Percentiles rank a stretch among this genome's conserved stretches.
Conservation (phyloP, 2,329 filamentous ascomycete species). For the Incumbomyces lentus region DNA sequence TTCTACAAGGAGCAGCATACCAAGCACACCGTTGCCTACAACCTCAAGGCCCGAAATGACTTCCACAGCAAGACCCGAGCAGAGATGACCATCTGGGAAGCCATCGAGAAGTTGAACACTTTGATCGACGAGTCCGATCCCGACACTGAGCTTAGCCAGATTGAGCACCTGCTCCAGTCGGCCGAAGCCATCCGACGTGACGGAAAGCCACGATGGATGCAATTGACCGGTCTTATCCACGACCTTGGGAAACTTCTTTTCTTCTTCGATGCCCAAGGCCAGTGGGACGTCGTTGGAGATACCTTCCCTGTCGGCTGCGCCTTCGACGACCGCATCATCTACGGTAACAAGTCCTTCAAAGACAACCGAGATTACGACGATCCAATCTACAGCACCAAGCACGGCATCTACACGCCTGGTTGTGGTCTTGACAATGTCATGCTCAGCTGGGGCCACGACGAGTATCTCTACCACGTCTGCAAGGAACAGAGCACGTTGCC, state of each 20-base stretch:
- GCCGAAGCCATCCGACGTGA: constrained; percentile 84
- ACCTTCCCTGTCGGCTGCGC: constrained; percentile 38
- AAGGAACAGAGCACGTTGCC: constrained; percentile 73
- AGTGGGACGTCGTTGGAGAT: constrained; percentile 82
- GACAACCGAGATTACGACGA: constrained; percentile 65
- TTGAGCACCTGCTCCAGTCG: constrained; percentile 78
- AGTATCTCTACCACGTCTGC: constrained; percentile 78
- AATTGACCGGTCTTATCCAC: constrained; percentile 38
- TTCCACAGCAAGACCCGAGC: constrained; percentile 59
- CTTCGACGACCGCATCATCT: constrained; percentile 63
- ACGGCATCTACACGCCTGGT: constrained; percentile 68
- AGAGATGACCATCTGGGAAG: constrained; percentile 79
- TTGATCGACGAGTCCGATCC: constrained; percentile 86
- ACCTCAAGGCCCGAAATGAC: constrained; percentile 64
- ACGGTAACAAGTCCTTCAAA: constrained; percentile 61
- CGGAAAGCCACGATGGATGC: constrained; percentile 40
- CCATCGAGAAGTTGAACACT: constrained; percentile 85
- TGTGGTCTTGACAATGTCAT: constrained; percentile 82
- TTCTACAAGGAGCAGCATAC: constrained; percentile 68
- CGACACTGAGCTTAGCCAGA: constrained; percentile 76
- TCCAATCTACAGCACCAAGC: constrained; percentile 61
- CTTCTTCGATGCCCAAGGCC: constrained; percentile 63
- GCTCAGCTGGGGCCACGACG: constrained; percentile 83
- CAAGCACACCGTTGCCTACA: constrained; percentile 56
- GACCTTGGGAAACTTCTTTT: constrained; percentile 37